Percentiles rank a stretch among this genome's conserved stretches.
Conservation (phyloP, 2,329 filamentous ascomycete species). For the Fusarium guadeloupense region DNA sequence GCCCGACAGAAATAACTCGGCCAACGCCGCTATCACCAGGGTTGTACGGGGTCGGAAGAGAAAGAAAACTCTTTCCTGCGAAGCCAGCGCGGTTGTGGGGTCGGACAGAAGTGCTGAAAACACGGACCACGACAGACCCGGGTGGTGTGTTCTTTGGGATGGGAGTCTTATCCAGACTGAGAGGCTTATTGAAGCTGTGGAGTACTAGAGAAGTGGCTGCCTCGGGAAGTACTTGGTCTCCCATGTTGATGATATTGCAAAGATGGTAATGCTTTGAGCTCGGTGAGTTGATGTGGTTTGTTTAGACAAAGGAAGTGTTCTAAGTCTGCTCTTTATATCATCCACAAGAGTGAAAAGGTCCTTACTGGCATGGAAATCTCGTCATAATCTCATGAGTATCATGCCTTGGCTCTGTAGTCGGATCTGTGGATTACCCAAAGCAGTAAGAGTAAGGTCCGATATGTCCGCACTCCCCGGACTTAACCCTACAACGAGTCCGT, state of each 20-base stretch:
- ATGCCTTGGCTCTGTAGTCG: neutral
- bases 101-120: slow-evolving; percentile 20
- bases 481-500: neutral
- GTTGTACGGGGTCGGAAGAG: slow-evolving; percentile 1
- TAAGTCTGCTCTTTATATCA: neutral
- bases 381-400: neutral
- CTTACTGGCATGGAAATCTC: neutral
- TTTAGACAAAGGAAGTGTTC: neutral
- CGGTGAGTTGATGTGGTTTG: neutral
- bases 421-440: slow-evolving; percentile 19
- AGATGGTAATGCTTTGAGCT: too few species aligned
- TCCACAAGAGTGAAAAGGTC: accelerated
- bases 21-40: slow-evolving; percentile 9
- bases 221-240: neutral
- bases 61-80: slow-evolving; percentile 15
- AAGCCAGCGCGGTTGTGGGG: slow-evolving; percentile 25
- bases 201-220: slow-evolving; percentile 13
- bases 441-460: slow-evolving; percentile 15
- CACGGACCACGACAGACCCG: slow-evolving; percentile 23
- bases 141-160: neutral
- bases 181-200: slow-evolving; percentile 18
- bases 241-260: neutral
- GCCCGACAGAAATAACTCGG: slow-evolving; percentile 19
- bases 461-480: neutral
- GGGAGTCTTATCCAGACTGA: neutral